Evolutionary conservation across 2,329 filamentous ascomycete genomes (phyloP).

Genomic region (Sphaerulina musiva): DNA sequence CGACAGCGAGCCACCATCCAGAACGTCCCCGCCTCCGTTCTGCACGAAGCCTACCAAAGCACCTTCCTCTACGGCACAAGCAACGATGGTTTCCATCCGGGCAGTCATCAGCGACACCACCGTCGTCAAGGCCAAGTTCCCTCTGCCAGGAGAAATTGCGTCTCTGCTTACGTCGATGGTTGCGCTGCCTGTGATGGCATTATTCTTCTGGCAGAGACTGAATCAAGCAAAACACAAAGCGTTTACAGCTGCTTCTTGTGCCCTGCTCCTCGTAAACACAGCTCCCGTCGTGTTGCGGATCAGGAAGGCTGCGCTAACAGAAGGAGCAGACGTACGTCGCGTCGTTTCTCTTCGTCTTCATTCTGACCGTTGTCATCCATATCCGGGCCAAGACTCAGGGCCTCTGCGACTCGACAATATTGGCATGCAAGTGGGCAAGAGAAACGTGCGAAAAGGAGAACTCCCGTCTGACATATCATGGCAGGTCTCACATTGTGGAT

Average conservation of each 20-base stretch:
- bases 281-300: no score
- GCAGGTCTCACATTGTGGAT: conserved; percentile 20
- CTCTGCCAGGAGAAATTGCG: conserved; percentile 11
- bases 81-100: conserved; percentile 1
- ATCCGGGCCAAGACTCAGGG: conserved; percentile 9
- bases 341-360: conserved; percentile 19
- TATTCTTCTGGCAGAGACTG: conserved; percentile 14
- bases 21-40: no score
- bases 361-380: conserved; percentile 18
- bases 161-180: conserved; percentile 11
- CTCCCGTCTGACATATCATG: not conserved
- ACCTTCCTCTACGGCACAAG: not conserved
- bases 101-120: conserved; percentile 11
- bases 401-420: conserved; percentile 15
- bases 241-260: conserved; percentile 14
- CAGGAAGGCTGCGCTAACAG: not conserved
- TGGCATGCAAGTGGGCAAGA: conserved; percentile 11
- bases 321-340: conserved; percentile 14
- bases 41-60: no score
- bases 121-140: conserved; percentile 8
- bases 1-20: no score
- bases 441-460: not conserved
- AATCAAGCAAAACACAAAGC: conserved; percentile 9
- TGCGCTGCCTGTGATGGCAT: conserved; percentile 13
- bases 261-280: conserved; percentile 13